A percentile compares a stretch with the other conserved stretches of the same genome.
Conservation (phyloP, 352 stramenopile genomes). For the Globisporangium carolinianum region DNA sequence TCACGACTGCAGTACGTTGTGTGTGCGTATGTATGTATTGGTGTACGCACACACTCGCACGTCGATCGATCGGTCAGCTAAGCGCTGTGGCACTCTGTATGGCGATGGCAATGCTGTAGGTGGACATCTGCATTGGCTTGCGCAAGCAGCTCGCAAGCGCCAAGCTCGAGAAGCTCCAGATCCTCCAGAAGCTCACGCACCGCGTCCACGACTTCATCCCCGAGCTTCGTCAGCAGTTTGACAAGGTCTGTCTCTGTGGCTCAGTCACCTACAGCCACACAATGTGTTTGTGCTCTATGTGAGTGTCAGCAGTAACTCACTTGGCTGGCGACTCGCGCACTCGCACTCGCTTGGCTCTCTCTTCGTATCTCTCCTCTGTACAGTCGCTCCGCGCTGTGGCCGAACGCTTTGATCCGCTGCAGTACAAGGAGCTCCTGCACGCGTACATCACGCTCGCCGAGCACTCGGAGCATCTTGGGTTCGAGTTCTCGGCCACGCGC, state of each 20-base stretch:
- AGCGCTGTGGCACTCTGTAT: not conserved
- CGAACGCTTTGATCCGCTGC: constrained; percentile 52
- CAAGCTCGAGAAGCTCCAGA: constrained; percentile 44
- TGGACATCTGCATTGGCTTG: constrained; percentile 65
- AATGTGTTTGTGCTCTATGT: no score
- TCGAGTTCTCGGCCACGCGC: constrained; percentile 69
- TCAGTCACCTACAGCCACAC: not conserved
- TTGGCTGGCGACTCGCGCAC: no score
- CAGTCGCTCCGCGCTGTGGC: constrained; percentile 73
- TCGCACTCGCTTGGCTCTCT: not conserved
- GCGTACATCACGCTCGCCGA: constrained; percentile 76
- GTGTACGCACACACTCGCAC: not conserved
- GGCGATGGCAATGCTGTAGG: constrained; percentile 21
- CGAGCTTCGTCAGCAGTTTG: constrained; percentile 61
- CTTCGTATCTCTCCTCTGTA: not conserved
- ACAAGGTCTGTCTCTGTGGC: constrained; percentile 23
- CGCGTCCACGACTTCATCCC: constrained; percentile 74
- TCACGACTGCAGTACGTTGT: constrained; percentile 55
- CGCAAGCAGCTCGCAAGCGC: constrained; percentile 34
- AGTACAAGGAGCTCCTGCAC: constrained; percentile 79
- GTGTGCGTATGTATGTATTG: not conserved
- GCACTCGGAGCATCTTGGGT: constrained; percentile 67
- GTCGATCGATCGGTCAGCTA: not conserved
- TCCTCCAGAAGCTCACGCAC: constrained; percentile 51
- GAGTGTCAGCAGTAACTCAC: no score